Evolutionary conservation across 1,139 yeast species (phyloP), one percentile per base, ranked within the genome.

Genomic region (Candida tunisiensis): DNA sequence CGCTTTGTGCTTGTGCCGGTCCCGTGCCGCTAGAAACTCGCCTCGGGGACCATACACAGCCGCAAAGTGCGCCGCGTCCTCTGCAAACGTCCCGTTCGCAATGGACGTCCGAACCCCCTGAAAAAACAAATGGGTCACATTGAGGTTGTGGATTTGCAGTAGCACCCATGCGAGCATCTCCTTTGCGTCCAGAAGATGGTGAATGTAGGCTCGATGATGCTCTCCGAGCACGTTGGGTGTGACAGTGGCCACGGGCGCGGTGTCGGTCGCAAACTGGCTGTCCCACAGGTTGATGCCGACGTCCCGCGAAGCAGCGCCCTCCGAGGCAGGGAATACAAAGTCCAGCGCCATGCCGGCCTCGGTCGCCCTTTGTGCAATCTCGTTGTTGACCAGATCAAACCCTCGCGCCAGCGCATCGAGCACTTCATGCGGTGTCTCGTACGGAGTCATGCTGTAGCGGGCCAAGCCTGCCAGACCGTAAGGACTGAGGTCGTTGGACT

Each of bases 91-190:
- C 11, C 48, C 56, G 5, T 29, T 25, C 10, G 31, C 39, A 13
- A 57, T 43, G 5, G 54, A 34, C 5, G 25, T 24, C 9, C 53
- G 44, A 4, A 57, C 37, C 6, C 48, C 56, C 5, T 31, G 34
- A 29, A 57, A 50, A 27, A 56, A 51, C 21, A 30, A 16, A 18
- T 33, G 34, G 10, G 45, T 31, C 0, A 49, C 47, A 15, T 36
- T 34, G 19, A 47, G 26, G 33, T 57, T 57, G 34, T 58, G 60
- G 37, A 46, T 43, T 37, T 56, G 60, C 19, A 57, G 41, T 8
- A 55, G 34, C 19, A 57, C 57, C 45, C 55, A 51, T 2, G 60
- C 58, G 9, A 57, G 44, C 62, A 57, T 57, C 34, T 57, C 63
- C 16, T 41, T 39, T 4, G 61, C 62, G 21, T 51, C 37, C 18